Conservation (phyloP, 2,329 filamentous ascomycete species). For the Fusarium miscanthi region DNA sequence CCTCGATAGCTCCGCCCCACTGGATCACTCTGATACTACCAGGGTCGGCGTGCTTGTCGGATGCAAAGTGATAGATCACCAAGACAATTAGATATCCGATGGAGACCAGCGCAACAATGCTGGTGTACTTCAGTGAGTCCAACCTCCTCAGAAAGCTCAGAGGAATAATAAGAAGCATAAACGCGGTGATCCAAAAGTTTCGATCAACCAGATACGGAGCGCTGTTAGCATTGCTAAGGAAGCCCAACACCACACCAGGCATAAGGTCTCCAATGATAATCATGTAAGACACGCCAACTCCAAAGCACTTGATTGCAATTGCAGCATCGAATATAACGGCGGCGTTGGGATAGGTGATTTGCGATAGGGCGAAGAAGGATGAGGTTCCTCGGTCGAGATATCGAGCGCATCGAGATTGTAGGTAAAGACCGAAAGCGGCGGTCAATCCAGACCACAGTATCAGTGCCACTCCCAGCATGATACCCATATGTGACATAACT, state of each 20-base stretch:
- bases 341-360: constrained; percentile 96
- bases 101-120: constrained; percentile 87
- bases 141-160: constrained; percentile 90
- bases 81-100: constrained; percentile 95
- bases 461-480: constrained; percentile 82
- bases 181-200: constrained; percentile 97
- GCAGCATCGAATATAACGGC: constrained; percentile 95
- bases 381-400: constrained; percentile 90
- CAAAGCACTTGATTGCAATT: constrained; percentile 98
- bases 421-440: constrained; percentile 91
- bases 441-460: constrained; percentile 93
- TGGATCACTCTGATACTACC: constrained; percentile 79
- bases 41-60: constrained; percentile 79
- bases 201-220: constrained; percentile 84
- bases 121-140: constrained; percentile 98
- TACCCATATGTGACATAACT: constrained; percentile 95
- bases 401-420: constrained; percentile 91
- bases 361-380: constrained; percentile 96
- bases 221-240: constrained; percentile 71
- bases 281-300: constrained; percentile 95
- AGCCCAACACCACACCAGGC: constrained; percentile 90
- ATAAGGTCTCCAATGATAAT: constrained; percentile 99
- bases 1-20: constrained; percentile 82
- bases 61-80: constrained; percentile 91
- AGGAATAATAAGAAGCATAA: constrained; percentile 96